Evolutionary conservation across 163 green algal species (phyloP), one percentile per base, ranked within the genome.

Genomic region (Trebouxiophyceae sp.): DNA sequence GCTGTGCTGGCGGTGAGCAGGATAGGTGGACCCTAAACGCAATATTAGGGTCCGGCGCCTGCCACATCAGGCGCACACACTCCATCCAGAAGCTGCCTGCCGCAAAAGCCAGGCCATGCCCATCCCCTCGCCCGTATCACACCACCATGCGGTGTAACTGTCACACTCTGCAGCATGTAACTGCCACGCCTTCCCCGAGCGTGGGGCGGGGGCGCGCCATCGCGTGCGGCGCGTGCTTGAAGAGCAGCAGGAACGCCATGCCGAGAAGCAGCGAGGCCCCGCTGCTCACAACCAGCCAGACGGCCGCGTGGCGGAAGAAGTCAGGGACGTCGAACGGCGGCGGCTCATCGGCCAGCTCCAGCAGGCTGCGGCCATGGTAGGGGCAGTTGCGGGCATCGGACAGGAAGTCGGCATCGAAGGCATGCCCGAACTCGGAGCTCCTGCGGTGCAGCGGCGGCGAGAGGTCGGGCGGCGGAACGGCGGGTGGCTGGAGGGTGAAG

Each of bases 171-270:
- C n/a, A n/a, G n/a, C n/a, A n/a, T n/a, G n/a, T n/a, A n/a, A n/a
- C n/a, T n/a, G n/a, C n/a, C n/a, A n/a, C n/a, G 39, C 28, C 0
- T 66, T 86, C 70, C 71, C 72, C 72, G 6, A 61, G 68, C 33
- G 32, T 57, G 33, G 75, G 65, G 3, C 75, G 86, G 57, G 58
- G 70, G n/a, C 46, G 64, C 19, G 68, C 80, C 68, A 77, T 72
- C 24, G 34, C 27, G 4, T 45, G 29, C 0, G 77, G 39, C 22
- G 65, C 54, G 56, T 72, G 57, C 50, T 77, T 73, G 77, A 84
- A 76, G 22, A 74, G 26, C 23, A 63, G 57, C 31, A 84, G 57
- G 58, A 83, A 83, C n/a, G 65, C 61, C 32, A 72, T 27, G 44
- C 71, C 74, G 63, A 82, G 32, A 0, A 60, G 32, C 23, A 79